Base-by-base conservation (phyloP, 2,329 filamentous ascomycete species). In the Penicillium sp. region DNA sequence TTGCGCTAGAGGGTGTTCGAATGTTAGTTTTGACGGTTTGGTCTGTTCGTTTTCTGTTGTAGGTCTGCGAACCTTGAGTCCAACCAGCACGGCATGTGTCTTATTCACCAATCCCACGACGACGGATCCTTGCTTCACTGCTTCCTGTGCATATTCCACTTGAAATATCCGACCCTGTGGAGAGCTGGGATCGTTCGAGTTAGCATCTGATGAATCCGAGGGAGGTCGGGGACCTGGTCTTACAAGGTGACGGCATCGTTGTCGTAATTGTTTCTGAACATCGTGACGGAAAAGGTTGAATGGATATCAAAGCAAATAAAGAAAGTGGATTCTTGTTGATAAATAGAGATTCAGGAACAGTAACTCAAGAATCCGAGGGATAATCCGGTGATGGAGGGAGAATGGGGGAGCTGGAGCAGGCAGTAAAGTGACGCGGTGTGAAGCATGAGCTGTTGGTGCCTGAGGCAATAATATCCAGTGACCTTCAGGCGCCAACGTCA, bases 211-310 rank as follows among this genome's bases (percentile, higher is more conserved):
- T 56, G 55, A 59, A 55, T 61, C 35, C 55, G 29, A 49, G 53
- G 53, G 42, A 54, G 38, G 50, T 59, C 58, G 59, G 64, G 58
- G 59, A 56, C 25, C 19, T 40, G 73, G 80, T 64, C 71, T 66
- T 84, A 96, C 92, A 97, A 99, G 81, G 94, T 99, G 81, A 97
- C 93, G 64, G 93, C 96, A 80, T 99, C 94, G 87, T 99, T 99
- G 83, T 99, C 94, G 85, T 99, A 99, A 81, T 97, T 97, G 85
- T 99, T 99, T 81, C 94, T 87, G 82, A 99, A 99, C 94, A 99
- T 97, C 73, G 73, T 87, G 84, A 66, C 63, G 60, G 63, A 49
- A 50, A 51, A 59, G 59, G 52, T 50, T 27, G 51, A 56, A 56
- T 52, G 51, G 57, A 49, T 55, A 43, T 46, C n/a, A 33, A 38